A percentile compares a stretch with the other conserved stretches of the same genome.
These are phyloP conservation scores for Ochromonas danica DNA, from an alignment of 108 stramenopile species.

Conservation along the genomic window DNA sequence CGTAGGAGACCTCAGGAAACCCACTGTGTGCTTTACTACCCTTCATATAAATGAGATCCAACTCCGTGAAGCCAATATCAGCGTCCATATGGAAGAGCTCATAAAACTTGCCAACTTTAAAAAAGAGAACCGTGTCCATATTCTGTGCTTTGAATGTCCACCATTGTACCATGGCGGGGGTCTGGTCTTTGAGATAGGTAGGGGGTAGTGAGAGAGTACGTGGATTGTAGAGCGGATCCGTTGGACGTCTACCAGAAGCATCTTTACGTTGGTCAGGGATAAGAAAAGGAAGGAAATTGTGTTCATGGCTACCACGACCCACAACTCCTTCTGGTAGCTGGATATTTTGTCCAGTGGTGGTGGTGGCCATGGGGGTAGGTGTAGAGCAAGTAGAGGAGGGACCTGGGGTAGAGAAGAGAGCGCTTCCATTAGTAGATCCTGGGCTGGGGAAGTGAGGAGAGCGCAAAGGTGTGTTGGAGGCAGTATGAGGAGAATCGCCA, in stretches of 20 bases:
- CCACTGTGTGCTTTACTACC: constrained; percentile 85
- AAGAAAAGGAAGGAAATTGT: constrained; percentile 79
- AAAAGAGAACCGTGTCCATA: constrained; percentile 90
- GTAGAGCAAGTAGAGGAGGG: too few relatives aligned
- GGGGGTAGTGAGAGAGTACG: constrained; percentile 74
- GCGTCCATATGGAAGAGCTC: constrained; percentile 92
- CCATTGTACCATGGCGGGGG: constrained; percentile 89
- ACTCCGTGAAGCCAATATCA: constrained; percentile 82
- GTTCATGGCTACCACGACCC: constrained; percentile 73
- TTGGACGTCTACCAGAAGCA: constrained; percentile 53
- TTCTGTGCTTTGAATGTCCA: constrained; percentile 94
- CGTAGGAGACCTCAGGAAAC: constrained; percentile 92
- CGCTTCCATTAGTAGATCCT: too few relatives aligned
- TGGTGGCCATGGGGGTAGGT: too few relatives aligned
- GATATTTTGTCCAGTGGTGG: too few relatives aligned
- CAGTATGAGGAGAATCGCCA: too few relatives aligned
- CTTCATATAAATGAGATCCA: constrained; percentile 94
- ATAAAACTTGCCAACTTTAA: constrained; percentile 97
- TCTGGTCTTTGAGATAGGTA: constrained; percentile 45
- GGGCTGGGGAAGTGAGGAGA: too few relatives aligned
- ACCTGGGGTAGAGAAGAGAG: too few relatives aligned
- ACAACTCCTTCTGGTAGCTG: constrained; percentile 65
- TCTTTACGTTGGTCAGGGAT: constrained; percentile 60
- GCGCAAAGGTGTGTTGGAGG: too few relatives aligned
- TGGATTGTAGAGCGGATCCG: constrained; percentile 76